Evolutionary conservation across 2,329 filamentous ascomycete species (phyloP).

Genomic region (Sporothrix schenckii): DNA sequence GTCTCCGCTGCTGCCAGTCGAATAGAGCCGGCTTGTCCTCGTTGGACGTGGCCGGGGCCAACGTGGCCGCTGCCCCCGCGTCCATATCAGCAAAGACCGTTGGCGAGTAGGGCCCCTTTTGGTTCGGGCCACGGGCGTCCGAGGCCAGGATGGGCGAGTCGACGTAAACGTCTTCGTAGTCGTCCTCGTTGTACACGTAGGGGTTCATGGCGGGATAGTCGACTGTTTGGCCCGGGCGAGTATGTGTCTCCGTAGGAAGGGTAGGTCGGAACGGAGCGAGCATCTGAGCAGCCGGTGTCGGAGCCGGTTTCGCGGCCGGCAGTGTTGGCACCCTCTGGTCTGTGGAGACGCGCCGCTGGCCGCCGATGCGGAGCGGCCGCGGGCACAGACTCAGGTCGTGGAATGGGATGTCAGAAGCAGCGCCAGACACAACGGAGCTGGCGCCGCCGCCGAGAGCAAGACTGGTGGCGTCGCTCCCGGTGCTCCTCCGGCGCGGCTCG

Average conservation of each 20-base stretch:
- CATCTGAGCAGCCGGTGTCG: neutral
- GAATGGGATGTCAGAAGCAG: neutral
- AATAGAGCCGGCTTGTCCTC: neutral
- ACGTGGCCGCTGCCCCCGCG: neutral
- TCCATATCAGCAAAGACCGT: constrained; percentile 33
- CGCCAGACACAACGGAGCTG: no score
- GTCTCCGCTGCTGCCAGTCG: constrained; percentile 7
- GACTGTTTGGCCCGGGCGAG: neutral
- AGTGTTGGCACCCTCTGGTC: neutral
- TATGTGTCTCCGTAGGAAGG: no score
- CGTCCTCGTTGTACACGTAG: constrained; percentile 35
- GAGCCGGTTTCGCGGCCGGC: neutral
- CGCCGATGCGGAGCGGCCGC: constrained; percentile 22
- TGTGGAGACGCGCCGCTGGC: neutral
- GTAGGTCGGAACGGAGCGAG: no score
- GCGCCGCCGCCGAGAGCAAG: neutral
- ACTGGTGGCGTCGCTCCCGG: neutral
- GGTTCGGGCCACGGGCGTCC: neutral
- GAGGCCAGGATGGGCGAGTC: constrained; percentile 10
- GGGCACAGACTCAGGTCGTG: constrained; percentile 12
- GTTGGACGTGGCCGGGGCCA: neutral
- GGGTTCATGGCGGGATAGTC: constrained; percentile 42
- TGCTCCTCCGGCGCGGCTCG: constrained; percentile 16
- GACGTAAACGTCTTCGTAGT: constrained; percentile 13
- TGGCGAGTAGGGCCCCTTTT: constrained; percentile 11